Evolutionary conservation across 176 grass and related monocot genomes (phyloP).

Genomic region (Eleusine coracana): DNA sequence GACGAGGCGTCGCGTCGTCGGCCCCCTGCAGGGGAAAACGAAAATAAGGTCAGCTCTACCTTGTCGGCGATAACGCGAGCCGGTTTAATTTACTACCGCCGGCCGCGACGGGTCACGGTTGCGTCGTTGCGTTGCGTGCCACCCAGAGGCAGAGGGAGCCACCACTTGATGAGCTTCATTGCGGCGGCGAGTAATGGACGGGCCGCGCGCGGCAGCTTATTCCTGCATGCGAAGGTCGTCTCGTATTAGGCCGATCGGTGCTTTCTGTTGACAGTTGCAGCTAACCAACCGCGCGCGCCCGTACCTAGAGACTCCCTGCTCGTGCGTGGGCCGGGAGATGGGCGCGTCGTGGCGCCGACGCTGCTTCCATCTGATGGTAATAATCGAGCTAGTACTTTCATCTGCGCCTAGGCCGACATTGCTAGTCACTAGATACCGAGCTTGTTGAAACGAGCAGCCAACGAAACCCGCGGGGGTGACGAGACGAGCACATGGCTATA

Average conservation of each 20-base stretch:
- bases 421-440: no score
- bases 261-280: background rate
- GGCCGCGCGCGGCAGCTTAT: background rate
- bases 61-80: slow-evolving; percentile 37
- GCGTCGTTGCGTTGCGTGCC: background rate
- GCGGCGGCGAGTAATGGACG: slow-evolving; percentile 22
- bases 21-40: background rate
- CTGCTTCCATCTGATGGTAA: no score
- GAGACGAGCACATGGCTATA: slow-evolving; percentile 45
- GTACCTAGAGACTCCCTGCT: no score
- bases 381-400: background rate
- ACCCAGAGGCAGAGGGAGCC: background rate
- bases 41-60: slow-evolving; percentile 10
- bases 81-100: background rate
- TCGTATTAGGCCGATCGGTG: slow-evolving; percentile 34
- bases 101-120: slow-evolving; percentile 1
- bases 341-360: slow-evolving; percentile 13
- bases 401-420: background rate
- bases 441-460: no score
- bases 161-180: background rate
- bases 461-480: background rate
- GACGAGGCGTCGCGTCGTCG: background rate
- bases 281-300: no score
- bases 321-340: slow-evolving; percentile 10
- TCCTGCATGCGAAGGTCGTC: no score